phyloP scores from a whole-genome alignment of 345 rosid species.

The Trapa bicornis region DNA sequence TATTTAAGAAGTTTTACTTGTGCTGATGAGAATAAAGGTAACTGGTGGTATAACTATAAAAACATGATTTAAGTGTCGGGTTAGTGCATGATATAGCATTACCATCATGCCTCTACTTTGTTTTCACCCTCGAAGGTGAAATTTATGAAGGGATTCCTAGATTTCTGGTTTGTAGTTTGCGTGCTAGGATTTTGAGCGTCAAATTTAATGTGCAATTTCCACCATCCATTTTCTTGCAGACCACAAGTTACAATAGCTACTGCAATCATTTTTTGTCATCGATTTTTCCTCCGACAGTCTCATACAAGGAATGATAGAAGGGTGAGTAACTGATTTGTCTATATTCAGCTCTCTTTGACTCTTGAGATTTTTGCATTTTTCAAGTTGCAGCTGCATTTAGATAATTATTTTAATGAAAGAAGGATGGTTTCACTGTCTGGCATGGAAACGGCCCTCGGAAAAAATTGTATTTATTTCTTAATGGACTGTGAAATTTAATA shows the following conservation, averaged over 20 bases:
- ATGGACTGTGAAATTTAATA: not conserved
- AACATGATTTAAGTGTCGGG: not conserved
- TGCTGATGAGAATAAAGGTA: no score
- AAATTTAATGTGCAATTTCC: not conserved
- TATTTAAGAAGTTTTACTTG: no score
- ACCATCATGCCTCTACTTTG: not conserved
- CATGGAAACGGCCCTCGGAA: not conserved
- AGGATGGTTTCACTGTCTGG: no score
- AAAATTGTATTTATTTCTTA: not conserved
- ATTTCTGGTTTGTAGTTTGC: not conserved
- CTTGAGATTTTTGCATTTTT: not conserved
- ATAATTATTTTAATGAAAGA: no score
- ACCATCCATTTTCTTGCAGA: conserved; percentile 29
- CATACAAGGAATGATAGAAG: conserved; percentile 75
- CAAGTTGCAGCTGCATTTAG: no score
- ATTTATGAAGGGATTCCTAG: not conserved
- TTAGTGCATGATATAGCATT: no score
- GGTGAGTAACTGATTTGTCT: conserved; percentile 34
- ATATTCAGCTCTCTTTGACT: not conserved
- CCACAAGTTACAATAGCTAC: conserved; percentile 99
- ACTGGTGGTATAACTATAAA: no score
- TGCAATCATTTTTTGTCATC: conserved; percentile 91
- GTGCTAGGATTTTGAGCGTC: not conserved
- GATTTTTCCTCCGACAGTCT: conserved; percentile 92
- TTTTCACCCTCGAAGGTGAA: not conserved